Evolutionary conservation across 2,329 filamentous ascomycete genomes (phyloP), one percentile per base, ranked within the genome.

Genomic region (Phaeosphaeriaceae sp.): DNA sequence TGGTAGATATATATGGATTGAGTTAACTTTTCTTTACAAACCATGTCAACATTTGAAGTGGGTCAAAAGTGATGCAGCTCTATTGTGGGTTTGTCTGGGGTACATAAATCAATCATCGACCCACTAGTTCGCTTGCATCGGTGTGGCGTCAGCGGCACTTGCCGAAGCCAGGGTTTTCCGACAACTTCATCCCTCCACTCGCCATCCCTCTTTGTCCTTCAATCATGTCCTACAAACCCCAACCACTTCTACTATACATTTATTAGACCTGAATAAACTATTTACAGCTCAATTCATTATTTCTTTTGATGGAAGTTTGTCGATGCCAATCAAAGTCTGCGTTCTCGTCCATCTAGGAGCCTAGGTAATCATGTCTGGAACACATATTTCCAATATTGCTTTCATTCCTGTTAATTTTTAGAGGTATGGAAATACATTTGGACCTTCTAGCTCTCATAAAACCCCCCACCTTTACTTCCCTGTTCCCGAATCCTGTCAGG

Each of bases 61-160:
- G 52, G 50, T 47, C 48, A 47, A 34, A 23, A n/a, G 20, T 26
- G 20, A 36, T 50, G 42, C 36, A 41, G 32, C 42, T 6, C 37
- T 48, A 39, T 30, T 53, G 50, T 46, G 46, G 30, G 42, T 17
- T 50, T 23, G 2, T 51, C 48, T 53, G 48, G 56, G 54, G 56
- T 55, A 42, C 56, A 43, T 50, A 11, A 20, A 42, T 13, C 17
- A 36, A 51, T 48, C 33, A 11, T 26, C 11, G 42, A 33, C 34
- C 42, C 46, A 44, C 38, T 18, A 3, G 18, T 37, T 50, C 20
- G 44, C 26, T 28, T 28, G 20, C 32, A n/a, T 23, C 17, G 21
- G n/a, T n/a, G n/a, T n/a, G 36, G 13, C 17, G 11, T 50, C 3
- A 36, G 33, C 40, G 29, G 49, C n/a, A 15, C 30, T 16, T 42